These are phyloP conservation scores for Micractinium conductrix DNA, from an alignment of 139 green algal genomes.

Conservation along the genomic window DNA sequence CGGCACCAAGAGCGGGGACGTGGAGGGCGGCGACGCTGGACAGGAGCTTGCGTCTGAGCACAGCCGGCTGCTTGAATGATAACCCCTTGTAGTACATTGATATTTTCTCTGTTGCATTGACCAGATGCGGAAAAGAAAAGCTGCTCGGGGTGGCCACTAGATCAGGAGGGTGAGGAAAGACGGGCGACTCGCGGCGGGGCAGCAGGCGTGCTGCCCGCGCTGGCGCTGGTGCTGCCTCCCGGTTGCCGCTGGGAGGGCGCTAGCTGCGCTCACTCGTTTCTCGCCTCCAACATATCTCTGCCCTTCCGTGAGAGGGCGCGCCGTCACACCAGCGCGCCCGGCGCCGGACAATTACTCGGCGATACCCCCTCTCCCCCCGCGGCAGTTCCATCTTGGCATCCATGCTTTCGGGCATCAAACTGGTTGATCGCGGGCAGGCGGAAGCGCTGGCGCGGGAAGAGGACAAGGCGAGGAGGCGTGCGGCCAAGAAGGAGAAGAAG, in stretches of 20 bases:
- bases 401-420: constrained; percentile 55
- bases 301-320: too few species aligned
- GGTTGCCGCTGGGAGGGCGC: too few species aligned
- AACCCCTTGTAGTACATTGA: not conserved
- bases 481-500: constrained; percentile 48
- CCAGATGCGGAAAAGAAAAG: not conserved
- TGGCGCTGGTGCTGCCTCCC: too few species aligned
- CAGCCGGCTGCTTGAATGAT: not conserved
- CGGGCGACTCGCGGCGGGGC: too few species aligned
- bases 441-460: constrained; percentile 42
- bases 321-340: too few species aligned
- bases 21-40: not conserved
- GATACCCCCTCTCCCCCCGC: too few species aligned
- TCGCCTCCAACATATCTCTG: too few species aligned
- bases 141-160: not conserved
- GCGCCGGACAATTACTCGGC: too few species aligned
- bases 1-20: not conserved
- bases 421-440: constrained; percentile 44
- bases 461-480: constrained; percentile 34
- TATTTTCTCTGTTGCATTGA: not conserved
- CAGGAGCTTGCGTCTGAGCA: not conserved
- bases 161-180: too few species aligned
- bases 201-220: too few species aligned
- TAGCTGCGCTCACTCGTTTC: too few species aligned
- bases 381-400: too few species aligned